Evolutionary conservation across 495 filamentous ascomycete species (phyloP), one percentile per base, ranked within the genome.

Genomic region (Lasiosphaeriaceae sp.): DNA sequence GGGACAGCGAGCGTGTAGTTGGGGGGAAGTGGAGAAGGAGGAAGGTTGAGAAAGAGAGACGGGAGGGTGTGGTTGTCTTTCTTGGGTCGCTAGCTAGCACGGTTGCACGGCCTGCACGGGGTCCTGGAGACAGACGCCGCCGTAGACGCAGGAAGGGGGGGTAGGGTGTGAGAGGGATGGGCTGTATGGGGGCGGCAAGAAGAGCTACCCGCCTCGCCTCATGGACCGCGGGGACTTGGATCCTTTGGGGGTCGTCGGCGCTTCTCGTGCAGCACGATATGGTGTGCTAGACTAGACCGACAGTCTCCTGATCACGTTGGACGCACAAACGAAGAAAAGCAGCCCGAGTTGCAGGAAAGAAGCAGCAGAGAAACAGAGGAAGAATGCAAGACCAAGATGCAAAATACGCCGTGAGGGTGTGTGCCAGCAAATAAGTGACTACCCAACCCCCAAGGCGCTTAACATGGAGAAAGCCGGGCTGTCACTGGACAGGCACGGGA

Each of bases 141-240:
- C 64, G 56, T 64, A 64, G 65, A 71, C 67, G 73, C 67, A 69
- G 67, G 68, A 62, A 48, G 51, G 45, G 48, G 46, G 47, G 49
- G 49, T 52, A 52, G 58, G 56, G 52, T 47, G 37, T 50, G 45
- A 46, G 55, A 50, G 49, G 56, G 39, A 55, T 47, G 50, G 35
- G 56, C n/a, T 55, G 63, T 62, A 68, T 61, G 63, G 69, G 65
- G 61, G 65, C 67, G 63, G 63, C 67, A 70, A 61, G 60, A 64
- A 46, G 49, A 61, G 59, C 58, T 66, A 71, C 68, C 65, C 62
- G 65, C 62, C 62, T 63, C 58, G 58, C 54, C 58, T 60, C 64
- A 63, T 58, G 57, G 49, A 57, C 58, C 53, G 57, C 29, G 39
- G 44, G 55, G 20, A 35, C 26, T n/a, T 44, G 29, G 48, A 23